Evolutionary conservation across 495 filamentous ascomycete species (phyloP), one percentile per base, ranked within the genome.

Genomic region (Hypoxylon fragiforme): DNA sequence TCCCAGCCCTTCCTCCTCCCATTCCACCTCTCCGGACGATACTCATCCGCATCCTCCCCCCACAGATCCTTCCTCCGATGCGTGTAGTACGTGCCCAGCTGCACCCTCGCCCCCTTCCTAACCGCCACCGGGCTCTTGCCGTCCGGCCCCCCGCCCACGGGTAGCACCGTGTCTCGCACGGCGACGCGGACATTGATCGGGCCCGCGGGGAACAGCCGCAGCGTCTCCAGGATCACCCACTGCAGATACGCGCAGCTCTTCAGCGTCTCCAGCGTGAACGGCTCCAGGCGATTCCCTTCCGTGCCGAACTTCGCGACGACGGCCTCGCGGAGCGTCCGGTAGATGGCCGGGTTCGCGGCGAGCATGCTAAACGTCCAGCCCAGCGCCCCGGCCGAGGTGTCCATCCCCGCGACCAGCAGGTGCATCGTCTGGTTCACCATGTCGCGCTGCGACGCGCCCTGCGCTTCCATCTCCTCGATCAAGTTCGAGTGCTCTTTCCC

Each of bases 351-450:
- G 43, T 77, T 46, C 22, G 73, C 64, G 0, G 76, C 70, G 13
- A 85, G 68, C 28, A 76, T 64, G 65, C 76, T 76, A 21, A 82
- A 74, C 1, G 77, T 73, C 72, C 76, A 84, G 41, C 80, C 78
- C 8, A 87, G 71, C 1, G 81, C 66, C 0, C 77, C 74, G 8
- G 80, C 83, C 0, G 71, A 73, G 19, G 77, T 73, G 47, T 82
- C 77, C 5, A 81, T 76, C 5, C 77, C 79, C 2, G 85, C 85
- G 0, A 83, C 70, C 0, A 89, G 72, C 21, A 88, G 75, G 44
- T 85, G 73, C 12, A 80, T 54, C 1, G 78, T 52, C 51, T 82
- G 68, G 32, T 77, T 66, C 1, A 71, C 64, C 12, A 79, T 65
- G 49, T 62, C 48, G 13, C 74, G 74, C 2, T 49, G 28, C 44